phyloP scores from a whole-genome alignment of 2,329 filamentous ascomycete species.

The Curvularia sp. region DNA sequence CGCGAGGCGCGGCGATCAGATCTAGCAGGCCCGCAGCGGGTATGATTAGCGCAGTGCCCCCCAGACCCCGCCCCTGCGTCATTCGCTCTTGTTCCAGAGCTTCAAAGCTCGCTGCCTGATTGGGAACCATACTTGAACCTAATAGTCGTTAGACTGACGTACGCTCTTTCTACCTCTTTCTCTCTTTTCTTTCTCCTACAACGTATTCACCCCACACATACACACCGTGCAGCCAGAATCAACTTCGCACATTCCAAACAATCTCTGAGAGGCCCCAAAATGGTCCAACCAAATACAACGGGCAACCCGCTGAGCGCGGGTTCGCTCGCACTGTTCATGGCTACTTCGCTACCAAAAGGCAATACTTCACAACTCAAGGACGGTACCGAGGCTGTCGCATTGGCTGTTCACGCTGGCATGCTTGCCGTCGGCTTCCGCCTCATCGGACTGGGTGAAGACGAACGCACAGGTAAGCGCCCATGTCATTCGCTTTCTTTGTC shows the following conservation, averaged over 20 bases:
- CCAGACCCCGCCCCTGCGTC: constrained; percentile 33
- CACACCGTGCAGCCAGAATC: neutral
- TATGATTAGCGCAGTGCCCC: constrained; percentile 25
- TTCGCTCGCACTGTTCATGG: constrained; percentile 55
- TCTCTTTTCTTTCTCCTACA: neutral
- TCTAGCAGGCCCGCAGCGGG: constrained; percentile 11
- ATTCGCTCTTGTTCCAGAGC: constrained; percentile 3
- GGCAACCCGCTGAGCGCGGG: constrained; percentile 55
- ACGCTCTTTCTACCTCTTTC: neutral
- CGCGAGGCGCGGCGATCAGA: constrained; percentile 19
- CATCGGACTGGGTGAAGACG: constrained; percentile 83
- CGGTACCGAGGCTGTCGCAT: constrained; percentile 81
- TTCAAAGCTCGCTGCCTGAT: constrained; percentile 18
- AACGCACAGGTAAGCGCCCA: constrained; percentile 67
- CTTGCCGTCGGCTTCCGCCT: constrained; percentile 79
- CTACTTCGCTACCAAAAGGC: constrained; percentile 52
- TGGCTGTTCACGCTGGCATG: constrained; percentile 87
- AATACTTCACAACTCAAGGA: constrained; percentile 62
- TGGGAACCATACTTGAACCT: neutral
- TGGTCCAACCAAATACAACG: constrained; percentile 41
- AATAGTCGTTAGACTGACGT: neutral
- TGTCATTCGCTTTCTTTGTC: constrained; percentile 2
- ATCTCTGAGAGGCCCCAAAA: constrained; percentile 10
- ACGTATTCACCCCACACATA: neutral
- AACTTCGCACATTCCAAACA: neutral